These are phyloP conservation scores for Apiotrichum siamense DNA, from an alignment of 1,284 basidiomycete species.

Conservation along the genomic window DNA sequence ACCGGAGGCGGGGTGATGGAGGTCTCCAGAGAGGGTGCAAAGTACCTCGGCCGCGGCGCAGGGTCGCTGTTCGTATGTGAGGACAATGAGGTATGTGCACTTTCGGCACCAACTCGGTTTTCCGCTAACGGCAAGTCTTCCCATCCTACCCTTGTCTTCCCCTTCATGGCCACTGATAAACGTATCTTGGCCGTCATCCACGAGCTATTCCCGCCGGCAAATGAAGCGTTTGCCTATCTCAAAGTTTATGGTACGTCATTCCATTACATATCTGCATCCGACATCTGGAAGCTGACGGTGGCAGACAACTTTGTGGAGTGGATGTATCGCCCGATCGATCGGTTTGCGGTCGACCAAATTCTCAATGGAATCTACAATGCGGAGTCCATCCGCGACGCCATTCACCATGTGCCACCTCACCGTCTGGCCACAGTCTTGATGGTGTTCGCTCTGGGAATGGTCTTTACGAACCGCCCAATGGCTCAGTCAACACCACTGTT, in stretches of 20 bases:
- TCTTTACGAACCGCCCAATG: constrained; percentile 11
- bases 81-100: constrained; percentile 9
- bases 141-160: constrained; percentile 9
- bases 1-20: constrained; percentile 11
- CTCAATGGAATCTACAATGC: constrained; percentile 13
- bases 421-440: constrained; percentile 17
- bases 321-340: constrained; percentile 23
- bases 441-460: constrained; percentile 12
- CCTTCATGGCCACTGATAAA: constrained; percentile 14
- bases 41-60: constrained; percentile 21
- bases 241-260: constrained; percentile 9
- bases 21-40: constrained; percentile 10
- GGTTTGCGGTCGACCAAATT: constrained; percentile 2
- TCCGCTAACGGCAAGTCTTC: constrained; percentile 15
- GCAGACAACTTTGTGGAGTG: constrained; percentile 19
- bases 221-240: constrained; percentile 9
- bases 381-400: constrained; percentile 8
- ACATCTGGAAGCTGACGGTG: too few relatives aligned
- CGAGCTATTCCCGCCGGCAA: constrained; percentile 11
- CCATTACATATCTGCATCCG: too few relatives aligned
- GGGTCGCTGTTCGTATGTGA: constrained; percentile 21
- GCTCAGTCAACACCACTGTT: constrained; percentile 8
- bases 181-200: constrained; percentile 4
- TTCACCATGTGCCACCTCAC: constrained; percentile 18
- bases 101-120: background rate